These are phyloP conservation scores for Pogostemon cablin DNA, from an alignment of 257 asterid species.

Conservation along the genomic window DNA sequence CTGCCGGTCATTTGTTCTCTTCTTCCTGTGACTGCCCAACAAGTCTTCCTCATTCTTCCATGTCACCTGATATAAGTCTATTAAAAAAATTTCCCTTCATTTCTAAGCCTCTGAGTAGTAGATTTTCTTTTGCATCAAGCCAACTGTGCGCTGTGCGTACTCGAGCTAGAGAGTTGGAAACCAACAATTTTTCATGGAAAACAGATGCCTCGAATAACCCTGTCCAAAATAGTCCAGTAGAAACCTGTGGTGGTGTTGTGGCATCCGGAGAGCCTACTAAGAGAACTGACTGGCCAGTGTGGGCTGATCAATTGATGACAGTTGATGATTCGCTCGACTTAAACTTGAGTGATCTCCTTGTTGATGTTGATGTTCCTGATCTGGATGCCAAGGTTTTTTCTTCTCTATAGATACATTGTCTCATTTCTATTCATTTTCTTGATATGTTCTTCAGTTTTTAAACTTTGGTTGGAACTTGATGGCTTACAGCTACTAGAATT, in stretches of 20 bases:
- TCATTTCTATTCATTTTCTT: background rate
- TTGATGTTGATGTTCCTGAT: constrained; percentile 65
- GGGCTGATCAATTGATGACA: constrained; percentile 68
- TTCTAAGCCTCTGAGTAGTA: constrained; percentile 41
- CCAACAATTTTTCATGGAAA: constrained; percentile 43
- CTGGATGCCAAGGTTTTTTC: constrained; percentile 65
- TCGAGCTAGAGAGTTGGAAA: constrained; percentile 36
- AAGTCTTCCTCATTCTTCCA: constrained; percentile 37
- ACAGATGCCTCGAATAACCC: constrained; percentile 34
- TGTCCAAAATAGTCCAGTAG: constrained; percentile 47
- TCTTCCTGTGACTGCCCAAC: constrained; percentile 44
- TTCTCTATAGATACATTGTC: background rate
- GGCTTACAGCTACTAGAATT: constrained; percentile 52
- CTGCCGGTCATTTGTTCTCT: constrained; percentile 49
- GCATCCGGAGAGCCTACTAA: constrained; percentile 44
- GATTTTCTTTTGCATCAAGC: constrained; percentile 36
- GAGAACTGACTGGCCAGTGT: constrained; percentile 68
- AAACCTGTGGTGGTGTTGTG: constrained; percentile 39
- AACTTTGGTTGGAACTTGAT: constrained; percentile 20
- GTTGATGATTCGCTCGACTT: constrained; percentile 61
- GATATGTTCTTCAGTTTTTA: background rate
- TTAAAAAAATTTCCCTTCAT: constrained; percentile 39
- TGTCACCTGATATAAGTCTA: constrained; percentile 39
- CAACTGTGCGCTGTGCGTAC: constrained; percentile 37
- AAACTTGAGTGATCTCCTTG: constrained; percentile 64